A percentile compares a stretch with the other conserved stretches of the same genome.
These are phyloP conservation scores for Durotheca rogersii DNA, from an alignment of 495 filamentous ascomycete genomes.

Conservation along the genomic window DNA sequence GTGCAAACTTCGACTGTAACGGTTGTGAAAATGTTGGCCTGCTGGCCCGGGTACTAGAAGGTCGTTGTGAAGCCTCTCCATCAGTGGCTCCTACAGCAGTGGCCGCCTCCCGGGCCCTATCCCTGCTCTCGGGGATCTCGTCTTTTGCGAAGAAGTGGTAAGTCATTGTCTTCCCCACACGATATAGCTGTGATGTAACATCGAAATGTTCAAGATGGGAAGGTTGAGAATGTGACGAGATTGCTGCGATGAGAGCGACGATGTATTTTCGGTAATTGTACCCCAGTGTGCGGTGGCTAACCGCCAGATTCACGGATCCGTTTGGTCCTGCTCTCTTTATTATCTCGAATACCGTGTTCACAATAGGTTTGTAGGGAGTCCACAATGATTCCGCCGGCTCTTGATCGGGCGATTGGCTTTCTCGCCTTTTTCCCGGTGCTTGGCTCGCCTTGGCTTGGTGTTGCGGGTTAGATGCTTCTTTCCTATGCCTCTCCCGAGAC, in stretches of 20 bases:
- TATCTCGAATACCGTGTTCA: conserved; percentile 46
- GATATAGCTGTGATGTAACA: conserved; percentile 42
- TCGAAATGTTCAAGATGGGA: conserved; percentile 46
- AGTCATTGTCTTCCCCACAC: conserved; percentile 46
- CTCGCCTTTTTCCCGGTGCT: neutral
- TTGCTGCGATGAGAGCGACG: conserved; percentile 40
- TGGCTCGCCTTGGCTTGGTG: conserved; percentile 14
- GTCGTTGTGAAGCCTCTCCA: neutral
- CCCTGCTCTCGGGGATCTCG: conserved; percentile 4
- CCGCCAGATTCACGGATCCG: conserved; percentile 46
- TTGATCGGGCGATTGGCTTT: neutral
- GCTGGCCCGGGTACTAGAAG: neutral
- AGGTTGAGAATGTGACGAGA: conserved; percentile 46
- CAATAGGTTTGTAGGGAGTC: conserved; percentile 47
- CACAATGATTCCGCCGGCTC: conserved; percentile 30
- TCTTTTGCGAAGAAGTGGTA: conserved; percentile 45
- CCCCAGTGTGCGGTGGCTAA: conserved; percentile 46
- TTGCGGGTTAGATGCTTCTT: conserved; percentile 18
- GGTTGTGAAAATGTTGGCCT: conserved; percentile 18
- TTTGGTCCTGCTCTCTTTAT: conserved; percentile 41
- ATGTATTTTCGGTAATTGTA: conserved; percentile 47
- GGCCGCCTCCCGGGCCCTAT: neutral
- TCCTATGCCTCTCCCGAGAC: conserved; percentile 37
- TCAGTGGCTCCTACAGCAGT: neutral
- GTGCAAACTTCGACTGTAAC: conserved; percentile 12